A percentile compares a stretch with the other conserved stretches of the same genome.
Evolutionary conservation across 2,329 filamentous ascomycete species (phyloP).

Genomic region (Cercospora zeina): DNA sequence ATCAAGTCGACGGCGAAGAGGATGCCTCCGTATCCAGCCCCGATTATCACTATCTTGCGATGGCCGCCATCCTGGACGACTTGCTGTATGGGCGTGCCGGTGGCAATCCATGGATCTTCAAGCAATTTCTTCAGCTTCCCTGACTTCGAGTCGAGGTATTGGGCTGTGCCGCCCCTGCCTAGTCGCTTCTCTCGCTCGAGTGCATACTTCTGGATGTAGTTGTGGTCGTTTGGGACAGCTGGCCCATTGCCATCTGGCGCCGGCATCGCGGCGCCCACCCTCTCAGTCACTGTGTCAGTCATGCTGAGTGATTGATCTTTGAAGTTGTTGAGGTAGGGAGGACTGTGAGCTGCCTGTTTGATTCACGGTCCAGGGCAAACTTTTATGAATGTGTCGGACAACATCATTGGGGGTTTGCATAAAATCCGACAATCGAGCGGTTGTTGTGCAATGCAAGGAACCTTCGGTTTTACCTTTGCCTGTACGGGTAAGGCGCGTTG

Average conservation of each 20-base stretch:
- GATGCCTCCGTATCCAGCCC: conserved; percentile 50
- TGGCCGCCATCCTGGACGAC: conserved; percentile 26
- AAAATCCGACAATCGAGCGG: neutral
- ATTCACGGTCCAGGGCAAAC: neutral
- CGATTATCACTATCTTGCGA: conserved; percentile 41
- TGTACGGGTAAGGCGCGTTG: neutral
- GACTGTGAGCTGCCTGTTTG: neutral
- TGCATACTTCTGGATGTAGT: conserved; percentile 30
- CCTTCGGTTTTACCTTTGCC: neutral
- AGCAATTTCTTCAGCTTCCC: conserved; percentile 32
- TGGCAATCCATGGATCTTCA: conserved; percentile 38
- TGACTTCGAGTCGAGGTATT: conserved; percentile 36
- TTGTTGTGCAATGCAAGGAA: neutral
- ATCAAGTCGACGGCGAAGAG: conserved; percentile 46
- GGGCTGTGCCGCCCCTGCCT: conserved; percentile 25
- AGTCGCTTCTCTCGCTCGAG: conserved; percentile 36
- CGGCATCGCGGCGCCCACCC: conserved; percentile 20
- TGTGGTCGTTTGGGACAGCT: conserved; percentile 18
- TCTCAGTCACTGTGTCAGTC: neutral
- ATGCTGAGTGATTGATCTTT: neutral
- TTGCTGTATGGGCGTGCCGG: conserved; percentile 25
- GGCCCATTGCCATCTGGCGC: conserved; percentile 28
- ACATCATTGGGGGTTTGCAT: neutral
- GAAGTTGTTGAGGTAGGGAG: neutral
- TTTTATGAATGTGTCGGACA: neutral